These are phyloP conservation scores for Phytophthora citricola DNA, from an alignment of 352 stramenopile genomes.

Conservation along the genomic window DNA sequence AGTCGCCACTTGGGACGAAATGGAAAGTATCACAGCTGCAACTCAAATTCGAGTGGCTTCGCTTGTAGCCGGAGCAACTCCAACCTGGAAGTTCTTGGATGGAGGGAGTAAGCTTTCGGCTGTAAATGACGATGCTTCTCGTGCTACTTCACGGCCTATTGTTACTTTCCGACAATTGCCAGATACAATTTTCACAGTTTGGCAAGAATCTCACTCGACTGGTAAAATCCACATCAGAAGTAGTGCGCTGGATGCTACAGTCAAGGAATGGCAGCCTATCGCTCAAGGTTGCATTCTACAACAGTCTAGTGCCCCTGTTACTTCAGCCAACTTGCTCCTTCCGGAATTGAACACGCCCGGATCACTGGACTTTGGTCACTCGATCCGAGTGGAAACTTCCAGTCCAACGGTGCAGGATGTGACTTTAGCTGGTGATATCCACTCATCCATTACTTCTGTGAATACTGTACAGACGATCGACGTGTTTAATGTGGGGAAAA, in stretches of 20 bases:
- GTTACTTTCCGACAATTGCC: slow-evolving; percentile 18
- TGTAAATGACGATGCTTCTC: slow-evolving; percentile 49
- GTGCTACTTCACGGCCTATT: slow-evolving; percentile 37
- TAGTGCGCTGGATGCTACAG: slow-evolving; percentile 20
- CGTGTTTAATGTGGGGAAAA: slow-evolving; percentile 54
- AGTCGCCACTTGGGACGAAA: slow-evolving; percentile 65
- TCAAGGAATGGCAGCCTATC: slow-evolving; percentile 58
- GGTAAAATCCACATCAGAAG: slow-evolving; percentile 45
- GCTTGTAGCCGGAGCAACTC: slow-evolving; percentile 8
- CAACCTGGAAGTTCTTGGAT: slow-evolving; percentile 54
- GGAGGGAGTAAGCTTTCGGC: slow-evolving; percentile 37
- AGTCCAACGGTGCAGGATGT: slow-evolving; percentile 43
- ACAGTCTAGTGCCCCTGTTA: slow-evolving; percentile 40
- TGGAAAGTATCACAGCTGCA: slow-evolving; percentile 20
- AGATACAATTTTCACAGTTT: slow-evolving; percentile 42
- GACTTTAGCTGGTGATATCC: slow-evolving; percentile 44
- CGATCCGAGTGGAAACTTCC: slow-evolving; percentile 64
- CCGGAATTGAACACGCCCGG: slow-evolving; percentile 53
- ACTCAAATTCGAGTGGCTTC: slow-evolving; percentile 57
- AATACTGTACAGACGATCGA: slow-evolving; percentile 63
- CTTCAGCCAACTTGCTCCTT: slow-evolving; percentile 52
- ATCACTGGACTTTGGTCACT: slow-evolving; percentile 58
- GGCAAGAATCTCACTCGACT: slow-evolving; percentile 53
- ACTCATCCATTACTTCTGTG: slow-evolving; percentile 39
- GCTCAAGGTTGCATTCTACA: slow-evolving; percentile 56